Percentiles rank a stretch among this genome's conserved stretches.
These are phyloP conservation scores for Chenopodium formosanum DNA, from an alignment of 148 eudicot species.

Conservation along the genomic window DNA sequence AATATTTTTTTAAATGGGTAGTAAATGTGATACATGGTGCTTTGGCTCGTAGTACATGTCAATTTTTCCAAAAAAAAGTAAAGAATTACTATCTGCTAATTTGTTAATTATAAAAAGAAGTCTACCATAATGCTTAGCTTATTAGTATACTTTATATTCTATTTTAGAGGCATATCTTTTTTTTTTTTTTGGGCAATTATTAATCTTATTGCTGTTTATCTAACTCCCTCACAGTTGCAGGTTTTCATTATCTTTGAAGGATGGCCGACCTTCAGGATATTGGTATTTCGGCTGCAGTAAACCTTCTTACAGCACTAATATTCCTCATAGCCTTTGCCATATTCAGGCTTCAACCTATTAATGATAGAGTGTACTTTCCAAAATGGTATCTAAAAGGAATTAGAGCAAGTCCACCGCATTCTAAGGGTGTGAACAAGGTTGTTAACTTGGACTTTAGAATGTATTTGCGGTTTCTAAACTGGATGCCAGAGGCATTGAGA, in stretches of 20 bases:
- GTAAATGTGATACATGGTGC: too few species aligned
- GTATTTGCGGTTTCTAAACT: slow-evolving; percentile 72
- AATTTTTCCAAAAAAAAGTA: too few species aligned
- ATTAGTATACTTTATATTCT: neutral
- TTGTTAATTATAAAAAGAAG: neutral
- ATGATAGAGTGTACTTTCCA: slow-evolving; percentile 96
- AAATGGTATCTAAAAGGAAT: slow-evolving; percentile 97
- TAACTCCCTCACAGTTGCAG: slow-evolving; percentile 29
- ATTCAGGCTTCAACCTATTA: slow-evolving; percentile 85
- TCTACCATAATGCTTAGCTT: neutral
- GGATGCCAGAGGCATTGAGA: slow-evolving; percentile 98
- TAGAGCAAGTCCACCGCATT: slow-evolving; percentile 61
- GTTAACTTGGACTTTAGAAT: slow-evolving; percentile 71
- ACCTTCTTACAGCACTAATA: slow-evolving; percentile 64
- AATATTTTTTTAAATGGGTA: too few species aligned
- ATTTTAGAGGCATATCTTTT: neutral
- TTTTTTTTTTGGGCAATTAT: neutral
- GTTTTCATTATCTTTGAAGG: slow-evolving; percentile 24
- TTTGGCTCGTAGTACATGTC: too few species aligned
- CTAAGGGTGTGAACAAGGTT: slow-evolving; percentile 58
- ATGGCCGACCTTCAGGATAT: slow-evolving; percentile 85
- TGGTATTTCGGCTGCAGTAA: slow-evolving; percentile 59
- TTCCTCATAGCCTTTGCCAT: slow-evolving; percentile 85
- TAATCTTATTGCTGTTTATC: neutral
- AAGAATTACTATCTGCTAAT: neutral